Evolutionary conservation across 345 rosid species (phyloP).

Genomic region (Sonneratia alba): DNA sequence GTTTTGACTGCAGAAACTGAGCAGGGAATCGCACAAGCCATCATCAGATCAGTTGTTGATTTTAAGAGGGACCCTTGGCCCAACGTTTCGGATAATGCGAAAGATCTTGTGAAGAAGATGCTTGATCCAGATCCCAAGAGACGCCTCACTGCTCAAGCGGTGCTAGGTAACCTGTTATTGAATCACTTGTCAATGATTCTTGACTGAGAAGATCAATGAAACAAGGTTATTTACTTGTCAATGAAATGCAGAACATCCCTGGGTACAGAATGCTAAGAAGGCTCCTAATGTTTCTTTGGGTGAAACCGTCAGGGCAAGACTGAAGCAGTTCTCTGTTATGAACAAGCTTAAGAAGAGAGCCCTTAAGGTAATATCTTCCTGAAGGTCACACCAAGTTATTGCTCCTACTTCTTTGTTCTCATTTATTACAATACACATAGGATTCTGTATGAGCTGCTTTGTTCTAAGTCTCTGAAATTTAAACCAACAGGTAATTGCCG

Average conservation of each 20-base stretch:
- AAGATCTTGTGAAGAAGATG: constrained; percentile 89
- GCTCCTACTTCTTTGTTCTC: not conserved
- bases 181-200: not conserved
- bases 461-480: not conserved
- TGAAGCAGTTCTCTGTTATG: constrained; percentile 92
- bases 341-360: constrained; percentile 99
- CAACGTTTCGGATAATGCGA: constrained; percentile 77
- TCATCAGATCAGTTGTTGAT: constrained; percentile 63
- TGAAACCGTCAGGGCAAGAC: constrained; percentile 90
- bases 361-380: constrained; percentile 53
- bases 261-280: constrained; percentile 85
- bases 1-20: constrained; percentile 64
- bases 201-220: too few relatives aligned
- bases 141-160: constrained; percentile 93
- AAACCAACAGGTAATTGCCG: constrained; percentile 68
- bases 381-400: not conserved
- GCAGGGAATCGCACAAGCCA: constrained; percentile 96
- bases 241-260: constrained; percentile 66
- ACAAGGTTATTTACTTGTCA: not conserved
- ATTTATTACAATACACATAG: not conserved
- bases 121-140: constrained; percentile 79
- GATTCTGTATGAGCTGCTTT: not conserved
- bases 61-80: constrained; percentile 99
- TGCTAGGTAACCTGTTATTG: constrained; percentile 47
- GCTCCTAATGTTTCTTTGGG: constrained; percentile 94